A percentile compares a stretch with the other conserved stretches of the same genome.
Conservation (phyloP, 768 basidiomycete genomes). For the Xanthoconium purpureum region DNA sequence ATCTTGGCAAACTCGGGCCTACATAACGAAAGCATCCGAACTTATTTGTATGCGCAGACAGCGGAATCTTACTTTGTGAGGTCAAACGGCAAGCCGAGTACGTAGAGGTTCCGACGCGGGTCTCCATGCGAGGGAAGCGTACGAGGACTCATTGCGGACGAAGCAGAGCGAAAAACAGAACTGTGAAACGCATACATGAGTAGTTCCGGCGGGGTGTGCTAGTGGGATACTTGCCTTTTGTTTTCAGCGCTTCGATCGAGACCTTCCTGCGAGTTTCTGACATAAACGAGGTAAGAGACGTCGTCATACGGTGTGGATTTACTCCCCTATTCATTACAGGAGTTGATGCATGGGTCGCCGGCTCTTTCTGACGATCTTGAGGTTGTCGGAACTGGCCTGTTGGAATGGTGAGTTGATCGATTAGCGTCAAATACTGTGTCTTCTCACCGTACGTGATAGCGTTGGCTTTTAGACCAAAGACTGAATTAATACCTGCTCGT, state of each 20-base stretch:
- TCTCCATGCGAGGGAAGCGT: slow-evolving; percentile 34
- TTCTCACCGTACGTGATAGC: slow-evolving; percentile 10
- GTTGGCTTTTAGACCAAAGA: not conserved
- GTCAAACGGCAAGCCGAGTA: slow-evolving; percentile 79
- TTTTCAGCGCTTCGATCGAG: slow-evolving; percentile 54
- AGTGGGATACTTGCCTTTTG: slow-evolving; percentile 46
- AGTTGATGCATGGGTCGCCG: not conserved
- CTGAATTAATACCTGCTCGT: not conserved
- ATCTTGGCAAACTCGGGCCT: slow-evolving; percentile 57
- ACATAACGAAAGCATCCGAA: not conserved
- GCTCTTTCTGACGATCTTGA: slow-evolving; percentile 5
- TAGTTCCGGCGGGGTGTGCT: not conserved
- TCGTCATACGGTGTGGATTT: too few relatives aligned
- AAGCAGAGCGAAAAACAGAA: slow-evolving; percentile 31
- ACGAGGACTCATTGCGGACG: not conserved
- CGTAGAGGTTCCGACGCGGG: slow-evolving; percentile 74
- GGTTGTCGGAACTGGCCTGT: slow-evolving; percentile 14
- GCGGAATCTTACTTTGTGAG: slow-evolving; percentile 59
- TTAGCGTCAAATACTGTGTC: too few relatives aligned
- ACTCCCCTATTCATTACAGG: slow-evolving; percentile 14
- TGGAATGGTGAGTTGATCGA: not conserved
- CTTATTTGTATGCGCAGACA: not conserved
- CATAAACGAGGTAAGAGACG: slow-evolving; percentile 7
- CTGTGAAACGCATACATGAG: slow-evolving; percentile 33
- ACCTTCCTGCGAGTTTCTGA: slow-evolving; percentile 11